These are phyloP conservation scores for Acacia concinna DNA, from an alignment of 331 rosid species.

Conservation along the genomic window DNA sequence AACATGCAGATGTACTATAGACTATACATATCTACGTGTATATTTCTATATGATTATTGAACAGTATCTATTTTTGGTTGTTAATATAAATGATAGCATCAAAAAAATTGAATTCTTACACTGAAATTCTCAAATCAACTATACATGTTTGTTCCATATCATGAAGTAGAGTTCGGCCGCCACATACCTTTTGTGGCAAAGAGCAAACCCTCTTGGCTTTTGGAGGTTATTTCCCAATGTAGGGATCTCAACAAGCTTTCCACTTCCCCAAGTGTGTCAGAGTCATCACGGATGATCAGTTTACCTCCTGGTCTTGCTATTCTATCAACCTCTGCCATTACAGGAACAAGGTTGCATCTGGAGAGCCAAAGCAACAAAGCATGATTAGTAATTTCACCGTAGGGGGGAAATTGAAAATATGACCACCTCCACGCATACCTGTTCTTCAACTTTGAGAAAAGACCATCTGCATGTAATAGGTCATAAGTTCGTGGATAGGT, in stretches of 20 bases:
- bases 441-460: conserved; percentile 71
- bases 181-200: conserved; percentile 81
- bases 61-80: not conserved
- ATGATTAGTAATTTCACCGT: conserved; percentile 9
- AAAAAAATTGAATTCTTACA: not conserved
- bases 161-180: conserved; percentile 59
- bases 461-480: conserved; percentile 85
- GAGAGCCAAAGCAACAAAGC: conserved; percentile 29
- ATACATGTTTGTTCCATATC: conserved; percentile 25
- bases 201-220: conserved; percentile 71
- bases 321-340: conserved; percentile 89
- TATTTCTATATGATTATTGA: not conserved
- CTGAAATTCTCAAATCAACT: not conserved
- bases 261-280: conserved; percentile 64
- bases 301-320: conserved; percentile 79
- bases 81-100: not conserved
- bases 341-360: conserved; percentile 77
- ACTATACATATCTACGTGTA: not conserved
- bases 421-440: conserved; percentile 44
- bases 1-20: not conserved
- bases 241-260: conserved; percentile 71
- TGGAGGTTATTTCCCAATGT: conserved; percentile 82
- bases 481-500: conserved; percentile 89
- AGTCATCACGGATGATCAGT: conserved; percentile 73
- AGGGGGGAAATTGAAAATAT: not conserved